A percentile compares a stretch with the other conserved stretches of the same genome.
These are phyloP conservation scores for Leishmania guyanensis DNA, from an alignment of 208 protist species.

Conservation along the genomic window DNA sequence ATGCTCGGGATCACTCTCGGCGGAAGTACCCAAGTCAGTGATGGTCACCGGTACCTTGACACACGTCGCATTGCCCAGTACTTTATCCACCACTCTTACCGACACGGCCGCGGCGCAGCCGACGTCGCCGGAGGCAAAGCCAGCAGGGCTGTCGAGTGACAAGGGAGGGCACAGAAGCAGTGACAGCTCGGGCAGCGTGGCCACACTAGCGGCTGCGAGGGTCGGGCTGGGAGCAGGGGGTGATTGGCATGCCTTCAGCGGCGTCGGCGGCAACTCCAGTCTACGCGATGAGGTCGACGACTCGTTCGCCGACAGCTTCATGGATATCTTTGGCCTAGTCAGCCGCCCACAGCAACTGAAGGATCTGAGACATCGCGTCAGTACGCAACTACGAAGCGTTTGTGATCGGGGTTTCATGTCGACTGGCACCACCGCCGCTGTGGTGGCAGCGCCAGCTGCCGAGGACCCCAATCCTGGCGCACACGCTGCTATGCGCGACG, in stretches of 20 bases:
- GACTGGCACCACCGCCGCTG: background rate
- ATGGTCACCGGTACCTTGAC: slow-evolving; percentile 1
- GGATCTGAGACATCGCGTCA: slow-evolving; percentile 22
- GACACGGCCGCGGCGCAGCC: background rate
- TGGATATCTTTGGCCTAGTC: slow-evolving; percentile 32
- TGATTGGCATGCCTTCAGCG: background rate
- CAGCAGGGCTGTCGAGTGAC: background rate
- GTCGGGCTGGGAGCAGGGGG: background rate
- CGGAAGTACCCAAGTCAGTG: slow-evolving; percentile 2
- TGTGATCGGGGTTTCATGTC: background rate
- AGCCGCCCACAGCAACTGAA: slow-evolving; percentile 30
- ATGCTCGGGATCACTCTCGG: background rate
- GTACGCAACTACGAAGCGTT: slow-evolving; percentile 1
- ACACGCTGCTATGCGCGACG: background rate
- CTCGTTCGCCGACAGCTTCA: slow-evolving; percentile 33
- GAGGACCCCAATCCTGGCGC: background rate
- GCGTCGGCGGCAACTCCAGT: background rate
- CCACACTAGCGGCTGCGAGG: background rate
- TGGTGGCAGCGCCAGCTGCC: background rate
- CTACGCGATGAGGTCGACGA: slow-evolving; percentile 27
- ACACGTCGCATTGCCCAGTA: background rate
- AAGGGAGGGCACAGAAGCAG: background rate
- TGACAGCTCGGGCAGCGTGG: background rate
- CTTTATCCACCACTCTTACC: background rate
- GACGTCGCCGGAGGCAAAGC: background rate